Evolutionary conservation across 2,329 filamentous ascomycete genomes (phyloP), one percentile per base, ranked within the genome.

Genomic region (Magnaporthiopsis incrustans): DNA sequence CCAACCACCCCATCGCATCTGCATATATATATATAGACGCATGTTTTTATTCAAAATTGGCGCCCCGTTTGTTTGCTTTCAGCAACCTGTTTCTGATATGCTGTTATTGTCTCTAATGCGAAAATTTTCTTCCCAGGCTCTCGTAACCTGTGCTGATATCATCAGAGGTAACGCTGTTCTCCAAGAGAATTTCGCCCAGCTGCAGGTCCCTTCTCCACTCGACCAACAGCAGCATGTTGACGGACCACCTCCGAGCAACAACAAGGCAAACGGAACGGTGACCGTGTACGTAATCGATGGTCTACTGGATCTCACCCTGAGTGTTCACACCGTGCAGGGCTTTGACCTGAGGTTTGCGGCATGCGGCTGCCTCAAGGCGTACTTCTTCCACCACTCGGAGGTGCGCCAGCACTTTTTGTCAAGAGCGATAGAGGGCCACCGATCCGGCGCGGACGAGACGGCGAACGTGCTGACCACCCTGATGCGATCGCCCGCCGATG

Each of bases 271-370:
- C 66, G 82, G 80, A n/a, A 50, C 33, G 12, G 75, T 81, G 12
- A 84, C 85, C 64, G 86, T 94, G 44, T 97, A 96, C 75, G 92
- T 99, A 35, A 97, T 99, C 70, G 94, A 98, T 74, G 95, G 91
- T 1, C 80, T 99, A 25, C 81, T 99, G 60, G 92, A 97, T 69
- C 79, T 97, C 58, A 88, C 89, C 0, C 79, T 99, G 11, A 87
- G 87, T 64, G 80, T 89, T 27, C 82, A 88, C 35, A 79, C 87
- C 0, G 77, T 85, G 26, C 82, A 87, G 63, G 81, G 90, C 50
- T 90, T 97, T 69, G 89, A 96, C 74, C 81, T 94, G 53, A 88
- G 95, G 30, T 85, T 92, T 71, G 90, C 94, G 26, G 92, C 91
- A 27, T 95, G 90, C 73, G 89, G 94, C 70, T 96, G 94, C 71